phyloP scores from a whole-genome alignment of 2,329 filamentous ascomycete species.

The Ceratocystis alfenasii region DNA sequence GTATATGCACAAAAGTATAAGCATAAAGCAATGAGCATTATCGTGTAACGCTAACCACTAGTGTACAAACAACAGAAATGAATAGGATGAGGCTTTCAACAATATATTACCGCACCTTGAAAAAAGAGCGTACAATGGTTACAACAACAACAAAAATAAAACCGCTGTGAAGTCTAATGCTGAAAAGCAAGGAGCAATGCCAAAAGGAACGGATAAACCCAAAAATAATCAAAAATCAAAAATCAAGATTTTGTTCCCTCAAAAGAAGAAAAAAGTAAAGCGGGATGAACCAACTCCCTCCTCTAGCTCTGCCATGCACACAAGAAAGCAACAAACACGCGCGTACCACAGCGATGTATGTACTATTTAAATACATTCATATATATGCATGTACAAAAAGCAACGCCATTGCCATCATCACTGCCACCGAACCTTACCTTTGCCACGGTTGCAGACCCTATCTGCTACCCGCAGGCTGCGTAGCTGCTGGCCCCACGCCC shows the following conservation, averaged over 20 bases:
- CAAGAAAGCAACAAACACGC: neutral
- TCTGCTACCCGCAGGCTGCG: conserved; percentile 7
- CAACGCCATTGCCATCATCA: neutral
- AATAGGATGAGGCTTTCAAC: neutral
- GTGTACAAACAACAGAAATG: neutral
- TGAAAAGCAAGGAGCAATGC: neutral
- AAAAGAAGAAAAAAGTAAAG: neutral
- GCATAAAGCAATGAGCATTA: neutral
- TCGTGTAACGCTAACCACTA: neutral
- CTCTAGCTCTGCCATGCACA: too few species aligned
- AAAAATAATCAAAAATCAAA: neutral
- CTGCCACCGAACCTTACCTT: neutral
- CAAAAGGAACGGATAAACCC: neutral
- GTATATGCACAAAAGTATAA: neutral
- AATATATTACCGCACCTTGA: neutral
- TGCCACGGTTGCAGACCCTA: conserved; percentile 5
- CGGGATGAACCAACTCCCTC: too few species aligned
- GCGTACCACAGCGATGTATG: neutral
- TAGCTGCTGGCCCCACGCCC: neutral
- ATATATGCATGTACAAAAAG: neutral
- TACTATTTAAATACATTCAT: neutral
- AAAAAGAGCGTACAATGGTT: neutral
- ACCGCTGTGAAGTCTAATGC: conserved; percentile 4
- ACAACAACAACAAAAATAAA: neutral
- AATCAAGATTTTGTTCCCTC: neutral